A percentile compares a stretch with the other conserved stretches of the same genome.
Conservation (phyloP, 1,284 basidiomycete species). For the Cutaneotrichosporon curvatum region DNA sequence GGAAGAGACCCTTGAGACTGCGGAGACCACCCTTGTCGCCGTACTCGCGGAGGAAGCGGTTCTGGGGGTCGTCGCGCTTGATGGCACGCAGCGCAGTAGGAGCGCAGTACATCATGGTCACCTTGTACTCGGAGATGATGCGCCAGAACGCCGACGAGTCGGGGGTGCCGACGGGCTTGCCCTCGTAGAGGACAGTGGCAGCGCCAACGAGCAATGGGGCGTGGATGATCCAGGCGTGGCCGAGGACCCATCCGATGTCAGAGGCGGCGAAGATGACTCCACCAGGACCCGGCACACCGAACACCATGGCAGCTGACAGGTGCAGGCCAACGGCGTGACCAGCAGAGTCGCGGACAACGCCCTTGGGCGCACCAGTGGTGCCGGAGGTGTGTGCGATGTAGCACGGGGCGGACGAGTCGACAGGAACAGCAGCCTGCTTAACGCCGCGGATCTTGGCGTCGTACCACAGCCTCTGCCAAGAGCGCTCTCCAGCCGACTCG, state of each 20-base stretch:
- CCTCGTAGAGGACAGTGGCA: slow-evolving; percentile 85
- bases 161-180: slow-evolving; percentile 81
- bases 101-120: slow-evolving; percentile 86
- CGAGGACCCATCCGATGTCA: slow-evolving; percentile 95
- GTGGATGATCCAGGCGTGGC: slow-evolving; percentile 91
- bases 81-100: slow-evolving; percentile 52
- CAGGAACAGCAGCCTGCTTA: slow-evolving; percentile 11
- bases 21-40: slow-evolving; percentile 13
- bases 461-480: slow-evolving; percentile 10
- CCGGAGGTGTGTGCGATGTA: slow-evolving; percentile 66
- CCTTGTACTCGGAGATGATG: slow-evolving; percentile 74
- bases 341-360: slow-evolving; percentile 87
- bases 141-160: slow-evolving; percentile 92
- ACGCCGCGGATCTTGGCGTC: slow-evolving; percentile 11
- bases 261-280: slow-evolving; percentile 57
- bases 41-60: slow-evolving; percentile 7
- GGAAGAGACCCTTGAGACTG: slow-evolving; percentile 16
- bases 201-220: slow-evolving; percentile 77
- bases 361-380: slow-evolving; percentile 91
- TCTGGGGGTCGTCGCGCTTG: slow-evolving; percentile 20
- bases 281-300: slow-evolving; percentile 64
- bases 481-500: slow-evolving; percentile 9
- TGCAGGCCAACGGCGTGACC: slow-evolving; percentile 82
- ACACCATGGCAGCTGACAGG: slow-evolving; percentile 81
- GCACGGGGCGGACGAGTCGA: slow-evolving; percentile 8